Percentiles rank a stretch among this genome's conserved stretches.
phyloP scores from a whole-genome alignment of 495 filamentous ascomycete genomes.

The Chaetomium cochliodes region DNA sequence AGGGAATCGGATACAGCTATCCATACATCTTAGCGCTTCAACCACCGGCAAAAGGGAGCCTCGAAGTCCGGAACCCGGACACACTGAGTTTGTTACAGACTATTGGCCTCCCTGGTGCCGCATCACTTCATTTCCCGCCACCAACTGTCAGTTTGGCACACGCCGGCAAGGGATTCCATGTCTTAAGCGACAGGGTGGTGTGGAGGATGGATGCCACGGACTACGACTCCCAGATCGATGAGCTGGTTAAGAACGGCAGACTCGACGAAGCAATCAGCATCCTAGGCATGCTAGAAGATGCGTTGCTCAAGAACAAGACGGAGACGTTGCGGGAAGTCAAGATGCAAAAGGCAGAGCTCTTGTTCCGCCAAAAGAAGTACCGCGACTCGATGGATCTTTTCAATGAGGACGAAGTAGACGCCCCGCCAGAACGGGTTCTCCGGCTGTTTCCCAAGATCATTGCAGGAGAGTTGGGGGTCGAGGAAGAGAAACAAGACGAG shows the following conservation, averaged over 20 bases:
- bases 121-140: constrained; percentile 85
- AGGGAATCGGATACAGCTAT: constrained; percentile 90
- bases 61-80: constrained; percentile 92
- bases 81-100: constrained; percentile 84
- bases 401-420: constrained; percentile 71
- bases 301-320: constrained; percentile 78
- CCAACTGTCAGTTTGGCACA: constrained; percentile 90
- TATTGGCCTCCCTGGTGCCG: constrained; percentile 74
- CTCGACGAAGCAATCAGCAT: constrained; percentile 93
- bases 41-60: constrained; percentile 72
- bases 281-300: constrained; percentile 85
- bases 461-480: constrained; percentile 66
- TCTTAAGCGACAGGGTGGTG: constrained; percentile 80
- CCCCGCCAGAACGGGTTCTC: constrained; percentile 86
- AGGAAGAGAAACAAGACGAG: constrained; percentile 43
- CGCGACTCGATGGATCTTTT: constrained; percentile 88
- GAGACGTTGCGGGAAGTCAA: constrained; percentile 77
- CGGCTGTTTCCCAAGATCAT: constrained; percentile 79
- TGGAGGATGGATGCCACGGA: constrained; percentile 96
- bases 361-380: constrained; percentile 82
- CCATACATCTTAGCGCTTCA: constrained; percentile 91
- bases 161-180: constrained; percentile 90
- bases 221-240: constrained; percentile 87
- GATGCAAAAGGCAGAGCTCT: constrained; percentile 80
- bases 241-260: constrained; percentile 70